Conservation (phyloP, 2,329 filamentous ascomycete genomes). For the Apiospora marii region DNA sequence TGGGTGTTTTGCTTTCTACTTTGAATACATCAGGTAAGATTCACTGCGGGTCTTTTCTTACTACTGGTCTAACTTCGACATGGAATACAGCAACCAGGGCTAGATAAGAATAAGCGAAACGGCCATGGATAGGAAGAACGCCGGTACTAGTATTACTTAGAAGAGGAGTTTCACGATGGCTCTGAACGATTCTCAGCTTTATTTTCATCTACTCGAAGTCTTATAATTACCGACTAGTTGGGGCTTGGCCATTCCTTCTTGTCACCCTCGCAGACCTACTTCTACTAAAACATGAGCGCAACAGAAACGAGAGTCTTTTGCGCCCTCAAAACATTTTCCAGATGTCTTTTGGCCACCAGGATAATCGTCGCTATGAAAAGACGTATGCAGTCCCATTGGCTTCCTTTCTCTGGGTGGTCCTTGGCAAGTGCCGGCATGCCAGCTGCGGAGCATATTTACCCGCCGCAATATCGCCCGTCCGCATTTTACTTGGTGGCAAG, state of each 20-base stretch:
- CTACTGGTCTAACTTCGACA: neutral
- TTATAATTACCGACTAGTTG: too few relatives aligned
- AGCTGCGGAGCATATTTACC: conserved; percentile 15
- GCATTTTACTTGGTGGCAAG: neutral
- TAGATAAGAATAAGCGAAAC: neutral
- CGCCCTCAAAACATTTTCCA: neutral
- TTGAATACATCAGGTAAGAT: too few relatives aligned
- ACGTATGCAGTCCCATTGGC: neutral
- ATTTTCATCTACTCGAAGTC: too few relatives aligned
- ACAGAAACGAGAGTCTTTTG: too few relatives aligned
- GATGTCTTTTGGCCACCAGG: neutral
- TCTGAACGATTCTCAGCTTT: neutral
- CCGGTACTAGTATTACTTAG: too few relatives aligned
- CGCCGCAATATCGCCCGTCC: neutral
- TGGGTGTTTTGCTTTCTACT: too few relatives aligned
- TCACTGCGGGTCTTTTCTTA: neutral
- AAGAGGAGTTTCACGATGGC: neutral
- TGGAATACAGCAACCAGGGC: neutral
- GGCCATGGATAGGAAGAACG: neutral
- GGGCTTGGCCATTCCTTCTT: neutral
- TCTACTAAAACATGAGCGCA: neutral
- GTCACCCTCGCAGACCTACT: neutral
- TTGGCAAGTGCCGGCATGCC: neutral
- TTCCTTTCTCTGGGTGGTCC: neutral
- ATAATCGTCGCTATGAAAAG: neutral